Evolutionary conservation across 352 stramenopile species (phyloP).

Genomic region (Phytopythium ostracodes): DNA sequence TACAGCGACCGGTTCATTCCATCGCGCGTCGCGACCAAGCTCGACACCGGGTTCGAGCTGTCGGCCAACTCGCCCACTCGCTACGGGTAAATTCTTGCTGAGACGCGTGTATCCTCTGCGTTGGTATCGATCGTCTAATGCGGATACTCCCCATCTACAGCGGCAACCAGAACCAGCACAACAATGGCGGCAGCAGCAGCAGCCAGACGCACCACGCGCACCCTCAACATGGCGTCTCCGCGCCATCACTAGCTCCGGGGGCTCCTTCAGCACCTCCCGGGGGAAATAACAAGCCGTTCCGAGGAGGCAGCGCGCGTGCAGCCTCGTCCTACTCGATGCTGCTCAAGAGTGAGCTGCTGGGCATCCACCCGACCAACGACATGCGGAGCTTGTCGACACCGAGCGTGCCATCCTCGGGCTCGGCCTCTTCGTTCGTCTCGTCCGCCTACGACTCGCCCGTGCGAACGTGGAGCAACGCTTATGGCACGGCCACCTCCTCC

Average conservation of each 20-base stretch:
- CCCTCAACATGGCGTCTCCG: not conserved
- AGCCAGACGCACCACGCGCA: not conserved
- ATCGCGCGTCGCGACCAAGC: conserved; percentile 59
- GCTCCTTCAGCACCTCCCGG: conserved; percentile 7
- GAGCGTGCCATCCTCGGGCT: not conserved
- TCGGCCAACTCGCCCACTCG: conserved; percentile 39
- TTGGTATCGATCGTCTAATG: not conserved
- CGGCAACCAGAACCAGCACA: conserved; percentile 22
- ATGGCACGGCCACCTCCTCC: not conserved
- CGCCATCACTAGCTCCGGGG: conserved; percentile 15
- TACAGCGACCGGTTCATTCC: conserved; percentile 89
- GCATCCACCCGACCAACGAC: conserved; percentile 34
- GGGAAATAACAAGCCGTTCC: not conserved
- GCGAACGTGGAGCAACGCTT: not conserved
- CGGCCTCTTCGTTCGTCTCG: conserved; percentile 6
- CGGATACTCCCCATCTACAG: not conserved
- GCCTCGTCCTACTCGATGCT: conserved; percentile 67
- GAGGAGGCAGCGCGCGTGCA: not conserved
- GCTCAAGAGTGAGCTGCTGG: conserved; percentile 70
- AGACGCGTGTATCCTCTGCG: not conserved
- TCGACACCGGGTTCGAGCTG: conserved; percentile 72
- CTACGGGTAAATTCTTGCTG: conserved; percentile 7
- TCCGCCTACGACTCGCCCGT: conserved; percentile 2
- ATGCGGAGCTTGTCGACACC: conserved; percentile 2
- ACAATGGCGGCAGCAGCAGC: conserved; percentile 8